Conservation (phyloP, 805 yeast genomes). For the Yueomyces sinensis region DNA sequence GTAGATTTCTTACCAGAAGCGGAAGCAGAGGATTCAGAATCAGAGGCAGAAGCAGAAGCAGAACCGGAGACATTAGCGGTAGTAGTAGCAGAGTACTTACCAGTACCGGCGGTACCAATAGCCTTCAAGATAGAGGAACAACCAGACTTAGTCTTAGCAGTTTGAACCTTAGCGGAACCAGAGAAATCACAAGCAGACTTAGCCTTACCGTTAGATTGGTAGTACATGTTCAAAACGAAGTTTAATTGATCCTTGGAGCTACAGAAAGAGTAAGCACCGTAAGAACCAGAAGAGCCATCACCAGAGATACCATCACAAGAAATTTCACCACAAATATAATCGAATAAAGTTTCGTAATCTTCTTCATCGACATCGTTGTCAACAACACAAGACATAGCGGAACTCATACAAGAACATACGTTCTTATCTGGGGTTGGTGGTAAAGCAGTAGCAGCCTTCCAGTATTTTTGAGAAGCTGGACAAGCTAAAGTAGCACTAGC, state of each 20-base stretch:
- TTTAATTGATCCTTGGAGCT: slow-evolving; percentile 50
- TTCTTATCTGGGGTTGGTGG: slow-evolving; percentile 69
- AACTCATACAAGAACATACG: slow-evolving; percentile 51
- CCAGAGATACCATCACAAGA: slow-evolving; percentile 48
- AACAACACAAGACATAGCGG: slow-evolving; percentile 48
- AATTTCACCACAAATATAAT: slow-evolving; percentile 41
- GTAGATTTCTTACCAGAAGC: slow-evolving; percentile 1
- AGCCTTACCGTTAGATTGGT: slow-evolving; percentile 31
- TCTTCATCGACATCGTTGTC: slow-evolving; percentile 35
- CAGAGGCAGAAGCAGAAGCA: slow-evolving; percentile 11
- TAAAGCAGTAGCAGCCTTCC: slow-evolving; percentile 55
- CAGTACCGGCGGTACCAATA: slow-evolving; percentile 60
- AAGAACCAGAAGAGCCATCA: slow-evolving; percentile 51
- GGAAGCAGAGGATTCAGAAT: slow-evolving; percentile 14
- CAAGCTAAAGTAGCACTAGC: slow-evolving; percentile 39
- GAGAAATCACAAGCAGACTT: slow-evolving; percentile 50
- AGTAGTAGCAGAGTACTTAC: slow-evolving; percentile 22
- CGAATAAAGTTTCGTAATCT: slow-evolving; percentile 49
- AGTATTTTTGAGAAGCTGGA: slow-evolving; percentile 41
- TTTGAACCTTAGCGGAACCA: slow-evolving; percentile 49
- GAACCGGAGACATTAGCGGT: slow-evolving; percentile 19
- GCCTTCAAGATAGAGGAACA: slow-evolving; percentile 45
- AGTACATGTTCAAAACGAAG: slow-evolving; percentile 53
- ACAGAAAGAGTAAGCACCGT: slow-evolving; percentile 69
- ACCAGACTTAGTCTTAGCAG: slow-evolving; percentile 35